Conservation (phyloP, 257 asterid genomes). For the Gentiana macrophylla region DNA sequence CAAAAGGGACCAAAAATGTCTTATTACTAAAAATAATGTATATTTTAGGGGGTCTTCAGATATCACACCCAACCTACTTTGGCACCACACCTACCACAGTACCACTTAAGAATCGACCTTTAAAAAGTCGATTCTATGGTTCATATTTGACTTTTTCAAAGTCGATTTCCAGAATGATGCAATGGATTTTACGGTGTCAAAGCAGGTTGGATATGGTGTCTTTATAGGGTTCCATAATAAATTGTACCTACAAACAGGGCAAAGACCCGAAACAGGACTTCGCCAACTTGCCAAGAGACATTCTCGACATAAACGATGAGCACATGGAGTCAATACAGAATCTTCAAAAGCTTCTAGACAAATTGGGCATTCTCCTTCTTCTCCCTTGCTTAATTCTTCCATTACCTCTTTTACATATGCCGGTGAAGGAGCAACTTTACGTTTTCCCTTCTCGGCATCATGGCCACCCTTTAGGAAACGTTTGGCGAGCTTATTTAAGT, state of each 20-base stretch:
- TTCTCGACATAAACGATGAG: conserved; percentile 92
- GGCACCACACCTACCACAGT: no score
- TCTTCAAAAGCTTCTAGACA: conserved; percentile 99
- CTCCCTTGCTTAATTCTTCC: conserved; percentile 79
- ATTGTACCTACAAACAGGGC: conserved; percentile 96
- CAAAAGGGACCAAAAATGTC: no score
- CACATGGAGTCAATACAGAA: conserved; percentile 97
- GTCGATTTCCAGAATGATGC: no score
- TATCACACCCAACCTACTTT: no score
- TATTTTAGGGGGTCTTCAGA: no score
- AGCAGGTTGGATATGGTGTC: no score
- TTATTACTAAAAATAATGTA: no score
- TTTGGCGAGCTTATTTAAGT: conserved; percentile 76
- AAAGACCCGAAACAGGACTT: conserved; percentile 60
- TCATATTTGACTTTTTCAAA: no score
- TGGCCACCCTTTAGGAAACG: conserved; percentile 69
- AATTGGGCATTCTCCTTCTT: conserved; percentile 92
- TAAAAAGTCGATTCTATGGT: no score
- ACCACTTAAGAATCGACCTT: no score
- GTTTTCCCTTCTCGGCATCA: conserved; percentile 41
- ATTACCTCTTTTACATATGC: conserved; percentile 90
- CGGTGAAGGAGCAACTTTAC: conserved; percentile 54
- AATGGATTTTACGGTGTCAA: no score
- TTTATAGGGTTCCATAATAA: not conserved
- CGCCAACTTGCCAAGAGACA: conserved; percentile 95